A percentile compares a stretch with the other conserved stretches of the same genome.
These are phyloP conservation scores for Phytophthora citricola DNA, from an alignment of 352 stramenopile genomes.

Conservation along the genomic window DNA sequence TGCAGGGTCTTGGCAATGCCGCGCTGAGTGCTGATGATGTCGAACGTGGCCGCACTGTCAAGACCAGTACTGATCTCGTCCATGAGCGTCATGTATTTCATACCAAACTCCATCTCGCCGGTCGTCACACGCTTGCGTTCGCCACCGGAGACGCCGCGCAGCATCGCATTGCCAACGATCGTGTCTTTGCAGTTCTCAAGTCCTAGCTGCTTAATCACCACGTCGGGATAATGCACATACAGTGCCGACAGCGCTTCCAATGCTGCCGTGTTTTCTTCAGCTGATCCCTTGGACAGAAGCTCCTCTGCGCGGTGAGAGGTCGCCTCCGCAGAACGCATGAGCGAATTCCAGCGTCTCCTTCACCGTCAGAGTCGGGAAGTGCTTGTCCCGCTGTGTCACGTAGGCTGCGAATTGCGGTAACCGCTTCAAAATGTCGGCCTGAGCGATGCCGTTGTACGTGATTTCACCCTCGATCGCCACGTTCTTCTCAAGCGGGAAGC, in stretches of 20 bases:
- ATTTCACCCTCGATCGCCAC: slow-evolving; percentile 28
- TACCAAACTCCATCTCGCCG: slow-evolving; percentile 88
- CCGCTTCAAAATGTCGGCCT: slow-evolving; percentile 28
- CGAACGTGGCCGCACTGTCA: slow-evolving; percentile 65
- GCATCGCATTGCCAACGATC: slow-evolving; percentile 59
- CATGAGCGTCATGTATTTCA: slow-evolving; percentile 80
- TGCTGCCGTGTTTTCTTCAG: slow-evolving; percentile 21
- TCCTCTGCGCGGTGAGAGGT: slow-evolving; percentile 26
- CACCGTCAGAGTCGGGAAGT: slow-evolving; percentile 70
- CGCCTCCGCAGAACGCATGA: slow-evolving; percentile 43
- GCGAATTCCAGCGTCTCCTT: slow-evolving; percentile 63
- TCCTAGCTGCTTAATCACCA: slow-evolving; percentile 48
- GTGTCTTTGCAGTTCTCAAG: slow-evolving; percentile 62
- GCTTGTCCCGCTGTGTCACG: slow-evolving; percentile 80
- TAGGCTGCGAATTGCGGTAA: slow-evolving; percentile 60
- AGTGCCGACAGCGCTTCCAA: slow-evolving; percentile 22
- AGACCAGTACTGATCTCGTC: slow-evolving; percentile 95
- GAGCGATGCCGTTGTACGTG: slow-evolving; percentile 27
- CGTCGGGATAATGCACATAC: slow-evolving; percentile 35
- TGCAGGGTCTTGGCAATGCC: slow-evolving; percentile 28
- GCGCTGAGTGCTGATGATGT: slow-evolving; percentile 44
- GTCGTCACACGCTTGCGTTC: slow-evolving; percentile 78
- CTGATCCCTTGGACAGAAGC: slow-evolving; percentile 20
- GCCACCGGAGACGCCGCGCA: slow-evolving; percentile 67
- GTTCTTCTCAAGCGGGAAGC: slow-evolving; percentile 30